Evolutionary conservation across 2,329 filamentous ascomycete genomes (phyloP).

Genomic region (Dactylellina cionopaga): DNA sequence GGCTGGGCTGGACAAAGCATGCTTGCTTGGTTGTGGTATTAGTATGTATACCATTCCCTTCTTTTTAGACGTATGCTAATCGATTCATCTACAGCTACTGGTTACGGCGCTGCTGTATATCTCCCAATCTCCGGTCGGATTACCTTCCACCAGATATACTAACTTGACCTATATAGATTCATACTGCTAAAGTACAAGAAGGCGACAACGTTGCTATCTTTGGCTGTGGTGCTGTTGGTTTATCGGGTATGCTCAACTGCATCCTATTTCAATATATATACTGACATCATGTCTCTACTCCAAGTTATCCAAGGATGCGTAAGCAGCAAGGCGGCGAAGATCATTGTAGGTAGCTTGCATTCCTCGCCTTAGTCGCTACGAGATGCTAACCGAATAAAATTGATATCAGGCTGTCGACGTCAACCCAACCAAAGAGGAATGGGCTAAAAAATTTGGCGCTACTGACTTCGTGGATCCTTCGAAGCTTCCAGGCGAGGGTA

Average conservation of each 20-base stretch:
- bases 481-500: conserved; percentile 58
- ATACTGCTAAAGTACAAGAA: conserved; percentile 90
- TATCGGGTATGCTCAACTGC: conserved; percentile 65
- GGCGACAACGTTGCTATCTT: conserved; percentile 92
- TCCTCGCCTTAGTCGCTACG: conserved; percentile 7
- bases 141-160: too few relatives aligned
- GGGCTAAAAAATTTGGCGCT: conserved; percentile 92
- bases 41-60: conserved; percentile 60
- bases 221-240: conserved; percentile 92
- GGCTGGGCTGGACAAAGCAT: conserved; percentile 94
- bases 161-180: conserved; percentile 59
- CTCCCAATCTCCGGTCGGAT: background rate
- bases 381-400: conserved; percentile 8
- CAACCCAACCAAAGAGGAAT: conserved; percentile 89
- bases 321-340: conserved; percentile 79
- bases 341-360: conserved; percentile 71
- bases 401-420: conserved; percentile 71
- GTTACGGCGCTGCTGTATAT: conserved; percentile 86
- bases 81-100: conserved; percentile 70
- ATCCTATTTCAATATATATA: background rate
- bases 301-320: conserved; percentile 89
- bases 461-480: conserved; percentile 94
- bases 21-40: conserved; percentile 95
- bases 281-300: background rate
- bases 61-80: background rate